Percentiles rank a stretch among this genome's conserved stretches.
These are phyloP conservation scores for Monosporascus sp. DNA, from an alignment of 2,329 filamentous ascomycete species.

Conservation along the genomic window DNA sequence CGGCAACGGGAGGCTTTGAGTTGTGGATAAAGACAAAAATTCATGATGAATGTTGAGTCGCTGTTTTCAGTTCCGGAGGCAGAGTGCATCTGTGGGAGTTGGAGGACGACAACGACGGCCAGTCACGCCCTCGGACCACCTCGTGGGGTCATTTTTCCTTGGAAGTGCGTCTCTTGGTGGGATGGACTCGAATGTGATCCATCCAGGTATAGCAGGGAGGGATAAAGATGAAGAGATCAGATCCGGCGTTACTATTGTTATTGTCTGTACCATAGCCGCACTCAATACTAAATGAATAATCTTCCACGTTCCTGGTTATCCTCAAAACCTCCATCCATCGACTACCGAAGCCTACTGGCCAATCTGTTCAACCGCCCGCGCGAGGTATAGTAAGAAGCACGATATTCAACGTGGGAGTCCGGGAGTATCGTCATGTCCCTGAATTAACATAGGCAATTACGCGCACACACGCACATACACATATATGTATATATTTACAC, in stretches of 20 bases:
- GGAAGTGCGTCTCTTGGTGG: neutral
- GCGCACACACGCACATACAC: no score
- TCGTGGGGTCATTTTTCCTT: neutral
- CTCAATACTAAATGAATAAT: neutral
- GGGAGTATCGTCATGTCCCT: no score
- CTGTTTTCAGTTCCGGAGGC: neutral
- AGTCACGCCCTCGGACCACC: neutral
- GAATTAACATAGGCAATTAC: no score
- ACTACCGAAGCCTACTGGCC: no score
- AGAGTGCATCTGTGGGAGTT: neutral
- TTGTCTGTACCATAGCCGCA: neutral
- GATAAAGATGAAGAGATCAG: neutral
- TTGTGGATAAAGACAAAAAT: neutral
- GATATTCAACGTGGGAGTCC: no score
- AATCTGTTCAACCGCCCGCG: no score
- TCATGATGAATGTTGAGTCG: neutral
- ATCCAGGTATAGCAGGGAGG: neutral
- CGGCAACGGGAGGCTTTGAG: neutral
- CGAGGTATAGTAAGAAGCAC: no score
- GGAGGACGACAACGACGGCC: neutral
- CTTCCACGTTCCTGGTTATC: neutral
- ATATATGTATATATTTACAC: no score
- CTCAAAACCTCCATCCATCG: no score
- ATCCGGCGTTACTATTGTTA: neutral
- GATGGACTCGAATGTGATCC: neutral